Evolutionary conservation across 495 filamentous ascomycete species (phyloP).

Genomic region (Penicillium turbatum): DNA sequence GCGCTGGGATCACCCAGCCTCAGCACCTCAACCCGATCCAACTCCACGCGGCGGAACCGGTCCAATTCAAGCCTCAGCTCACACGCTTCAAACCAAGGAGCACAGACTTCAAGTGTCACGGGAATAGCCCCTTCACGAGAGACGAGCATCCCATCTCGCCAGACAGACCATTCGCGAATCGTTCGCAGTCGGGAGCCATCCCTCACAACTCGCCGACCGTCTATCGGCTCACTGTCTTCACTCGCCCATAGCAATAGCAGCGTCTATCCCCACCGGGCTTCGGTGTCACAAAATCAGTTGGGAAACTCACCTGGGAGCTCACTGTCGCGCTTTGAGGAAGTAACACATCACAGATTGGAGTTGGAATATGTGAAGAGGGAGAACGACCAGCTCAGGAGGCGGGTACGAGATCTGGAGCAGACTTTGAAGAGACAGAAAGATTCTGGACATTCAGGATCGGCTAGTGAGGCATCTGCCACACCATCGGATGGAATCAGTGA

Average conservation of each 20-base stretch:
- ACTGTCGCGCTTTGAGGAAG: constrained; percentile 61
- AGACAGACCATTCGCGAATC: constrained; percentile 23
- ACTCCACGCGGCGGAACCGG: constrained; percentile 57
- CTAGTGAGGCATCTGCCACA: background rate
- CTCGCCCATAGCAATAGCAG: constrained; percentile 25
- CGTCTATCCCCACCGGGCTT: constrained; percentile 31
- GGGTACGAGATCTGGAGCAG: constrained; percentile 69
- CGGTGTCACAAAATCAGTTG: constrained; percentile 28
- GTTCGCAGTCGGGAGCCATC: constrained; percentile 41
- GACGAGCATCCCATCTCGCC: constrained; percentile 21
- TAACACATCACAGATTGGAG: constrained; percentile 61
- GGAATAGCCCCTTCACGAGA: constrained; percentile 49
- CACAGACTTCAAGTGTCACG: constrained; percentile 39
- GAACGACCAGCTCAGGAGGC: constrained; percentile 70
- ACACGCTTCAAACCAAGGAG: constrained; percentile 43
- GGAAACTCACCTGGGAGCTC: constrained; percentile 21
- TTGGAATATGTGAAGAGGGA: constrained; percentile 70
- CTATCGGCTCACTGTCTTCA: constrained; percentile 34
- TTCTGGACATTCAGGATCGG: background rate
- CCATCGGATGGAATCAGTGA: background rate
- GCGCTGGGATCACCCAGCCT: constrained; percentile 45
- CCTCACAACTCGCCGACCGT: constrained; percentile 41
- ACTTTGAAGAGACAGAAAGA: constrained; percentile 29
- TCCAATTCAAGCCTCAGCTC: constrained; percentile 61
- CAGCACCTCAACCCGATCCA: constrained; percentile 49